phyloP scores from a whole-genome alignment of 768 basidiomycete genomes.

The Boletus reticulatus region DNA sequence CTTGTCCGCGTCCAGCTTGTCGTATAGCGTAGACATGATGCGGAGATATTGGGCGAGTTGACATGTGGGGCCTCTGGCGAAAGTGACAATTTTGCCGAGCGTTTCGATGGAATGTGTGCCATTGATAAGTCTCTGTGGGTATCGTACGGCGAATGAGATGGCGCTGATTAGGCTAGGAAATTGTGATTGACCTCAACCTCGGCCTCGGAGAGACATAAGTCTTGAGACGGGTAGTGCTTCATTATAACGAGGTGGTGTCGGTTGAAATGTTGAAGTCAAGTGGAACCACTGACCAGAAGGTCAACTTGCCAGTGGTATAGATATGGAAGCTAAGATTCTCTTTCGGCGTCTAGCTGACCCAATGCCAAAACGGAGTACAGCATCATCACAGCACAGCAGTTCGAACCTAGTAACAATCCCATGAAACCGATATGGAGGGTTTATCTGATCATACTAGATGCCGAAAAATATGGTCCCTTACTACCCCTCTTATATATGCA shows the following conservation, averaged over 20 bases:
- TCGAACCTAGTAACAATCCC: too few species aligned
- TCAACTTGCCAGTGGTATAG: too few species aligned
- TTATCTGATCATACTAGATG: neutral
- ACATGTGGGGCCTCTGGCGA: conserved; percentile 11
- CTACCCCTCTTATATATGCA: neutral
- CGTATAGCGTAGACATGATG: conserved; percentile 21
- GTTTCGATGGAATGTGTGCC: conserved; percentile 11
- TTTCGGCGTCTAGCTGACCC: too few species aligned
- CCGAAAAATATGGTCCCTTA: neutral
- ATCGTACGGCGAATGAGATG: neutral
- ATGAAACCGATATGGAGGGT: too few species aligned
- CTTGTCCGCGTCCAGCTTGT: conserved; percentile 16
- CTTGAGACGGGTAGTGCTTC: neutral
- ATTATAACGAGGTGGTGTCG: neutral
- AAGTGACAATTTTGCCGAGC: conserved; percentile 11
- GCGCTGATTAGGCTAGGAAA: neutral
- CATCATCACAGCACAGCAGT: too few species aligned
- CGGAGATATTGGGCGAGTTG: conserved; percentile 19
- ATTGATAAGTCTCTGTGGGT: conserved; percentile 13
- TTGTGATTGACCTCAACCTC: conserved; percentile 23
- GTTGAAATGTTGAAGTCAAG: neutral
- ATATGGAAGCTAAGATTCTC: too few species aligned
- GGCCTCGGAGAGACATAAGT: neutral
- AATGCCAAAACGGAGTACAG: too few species aligned
- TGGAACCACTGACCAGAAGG: too few species aligned